phyloP scores from a whole-genome alignment of 2,329 filamentous ascomycete genomes.

The Raffaelea ambrosiae region DNA sequence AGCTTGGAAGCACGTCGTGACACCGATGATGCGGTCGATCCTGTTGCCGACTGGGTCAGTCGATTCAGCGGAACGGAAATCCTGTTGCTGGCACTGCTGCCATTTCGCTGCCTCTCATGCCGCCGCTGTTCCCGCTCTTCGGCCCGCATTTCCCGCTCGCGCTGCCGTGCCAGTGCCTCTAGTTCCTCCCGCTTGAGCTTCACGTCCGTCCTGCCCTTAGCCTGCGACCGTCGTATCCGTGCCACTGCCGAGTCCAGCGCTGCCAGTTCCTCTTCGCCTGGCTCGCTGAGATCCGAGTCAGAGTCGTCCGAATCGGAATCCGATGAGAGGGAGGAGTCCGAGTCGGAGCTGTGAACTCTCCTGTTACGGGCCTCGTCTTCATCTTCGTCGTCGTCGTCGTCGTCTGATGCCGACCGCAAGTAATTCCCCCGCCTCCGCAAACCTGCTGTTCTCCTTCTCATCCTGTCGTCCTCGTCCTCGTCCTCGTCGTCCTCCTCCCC shows the following conservation, averaged over 20 bases:
- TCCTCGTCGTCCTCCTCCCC: constrained; percentile 12
- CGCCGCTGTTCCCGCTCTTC: constrained; percentile 19
- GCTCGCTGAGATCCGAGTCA: constrained; percentile 30
- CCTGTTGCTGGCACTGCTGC: constrained; percentile 28
- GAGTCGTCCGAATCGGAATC: constrained; percentile 31
- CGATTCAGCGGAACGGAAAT: constrained; percentile 46
- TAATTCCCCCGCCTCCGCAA: constrained; percentile 26
- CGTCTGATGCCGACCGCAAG: constrained; percentile 25
- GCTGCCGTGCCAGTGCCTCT: constrained; percentile 64
- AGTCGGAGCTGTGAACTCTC: not conserved
- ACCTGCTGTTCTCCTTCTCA: not conserved
- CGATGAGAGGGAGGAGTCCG: not conserved
- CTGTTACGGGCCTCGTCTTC: not conserved
- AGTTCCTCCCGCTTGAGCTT: constrained; percentile 73
- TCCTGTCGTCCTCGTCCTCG: not conserved
- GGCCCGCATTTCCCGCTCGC: constrained; percentile 48
- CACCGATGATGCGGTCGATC: not conserved
- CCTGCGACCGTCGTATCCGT: constrained; percentile 70
- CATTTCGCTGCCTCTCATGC: constrained; percentile 24
- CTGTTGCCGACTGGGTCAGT: constrained; percentile 26
- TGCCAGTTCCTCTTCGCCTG: constrained; percentile 52
- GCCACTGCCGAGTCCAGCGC: constrained; percentile 71
- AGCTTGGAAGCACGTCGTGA: constrained; percentile 21
- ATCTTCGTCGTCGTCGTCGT: constrained; percentile 38
- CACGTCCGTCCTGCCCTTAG: constrained; percentile 68